Conservation (phyloP, 2,329 filamentous ascomycete species). For the Didymella arachidicola region DNA sequence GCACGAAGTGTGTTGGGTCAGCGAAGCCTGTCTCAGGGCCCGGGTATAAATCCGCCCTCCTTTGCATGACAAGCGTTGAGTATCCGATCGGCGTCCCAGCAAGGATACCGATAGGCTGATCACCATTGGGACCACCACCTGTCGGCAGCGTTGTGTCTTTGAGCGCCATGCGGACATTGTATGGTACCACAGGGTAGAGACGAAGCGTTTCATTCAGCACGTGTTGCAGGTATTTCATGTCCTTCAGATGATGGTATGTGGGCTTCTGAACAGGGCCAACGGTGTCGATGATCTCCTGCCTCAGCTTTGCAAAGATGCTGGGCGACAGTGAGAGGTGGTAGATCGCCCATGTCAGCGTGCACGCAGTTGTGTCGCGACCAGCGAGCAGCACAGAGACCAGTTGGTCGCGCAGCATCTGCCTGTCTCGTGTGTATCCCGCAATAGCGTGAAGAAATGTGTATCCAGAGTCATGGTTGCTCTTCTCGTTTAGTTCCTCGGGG, state of each 20-base stretch:
- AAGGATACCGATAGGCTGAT: slow-evolving; percentile 55
- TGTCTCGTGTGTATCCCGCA: slow-evolving; percentile 75
- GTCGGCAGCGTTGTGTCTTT: slow-evolving; percentile 58
- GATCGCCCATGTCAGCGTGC: slow-evolving; percentile 79
- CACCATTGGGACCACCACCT: slow-evolving; percentile 58
- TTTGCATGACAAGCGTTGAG: slow-evolving; percentile 59
- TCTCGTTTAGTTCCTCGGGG: slow-evolving; percentile 74
- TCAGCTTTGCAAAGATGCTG: slow-evolving; percentile 70
- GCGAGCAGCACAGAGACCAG: slow-evolving; percentile 77
- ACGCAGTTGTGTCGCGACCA: slow-evolving; percentile 86
- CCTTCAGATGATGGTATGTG: slow-evolving; percentile 83
- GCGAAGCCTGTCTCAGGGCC: slow-evolving; percentile 48
- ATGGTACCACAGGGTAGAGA: slow-evolving; percentile 60
- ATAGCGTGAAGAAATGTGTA: slow-evolving; percentile 91
- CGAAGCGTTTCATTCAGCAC: slow-evolving; percentile 52
- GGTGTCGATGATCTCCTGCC: slow-evolving; percentile 72
- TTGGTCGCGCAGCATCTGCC: slow-evolving; percentile 80
- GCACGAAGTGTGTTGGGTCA: slow-evolving; percentile 53
- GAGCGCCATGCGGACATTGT: slow-evolving; percentile 58
- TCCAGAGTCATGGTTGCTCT: slow-evolving; percentile 72
- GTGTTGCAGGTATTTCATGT: slow-evolving; percentile 75
- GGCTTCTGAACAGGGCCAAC: slow-evolving; percentile 68
- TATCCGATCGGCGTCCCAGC: slow-evolving; percentile 57
- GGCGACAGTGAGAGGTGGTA: slow-evolving; percentile 82
- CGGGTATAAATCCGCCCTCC: slow-evolving; percentile 59